Percentiles rank a stretch among this genome's conserved stretches.
Conservation (phyloP, 805 yeast species). For the Starmerella bombi region DNA sequence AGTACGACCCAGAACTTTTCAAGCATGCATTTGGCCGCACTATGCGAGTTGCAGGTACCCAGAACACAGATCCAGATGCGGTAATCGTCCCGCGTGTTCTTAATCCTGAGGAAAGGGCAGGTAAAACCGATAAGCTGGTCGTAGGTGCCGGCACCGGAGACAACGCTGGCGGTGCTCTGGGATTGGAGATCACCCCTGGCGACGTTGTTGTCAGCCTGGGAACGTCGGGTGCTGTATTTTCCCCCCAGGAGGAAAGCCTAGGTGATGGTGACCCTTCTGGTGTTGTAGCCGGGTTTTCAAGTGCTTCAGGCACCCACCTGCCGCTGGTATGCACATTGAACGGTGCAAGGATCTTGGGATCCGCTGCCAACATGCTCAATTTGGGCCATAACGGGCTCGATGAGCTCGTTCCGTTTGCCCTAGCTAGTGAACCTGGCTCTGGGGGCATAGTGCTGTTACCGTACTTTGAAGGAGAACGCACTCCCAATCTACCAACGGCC, state of each 20-base stretch:
- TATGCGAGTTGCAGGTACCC: slow-evolving; percentile 16
- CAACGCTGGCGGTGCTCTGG: slow-evolving; percentile 23
- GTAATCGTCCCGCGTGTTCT: slow-evolving; percentile 21
- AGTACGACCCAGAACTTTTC: slow-evolving; percentile 19
- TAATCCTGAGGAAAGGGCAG: slow-evolving; percentile 13
- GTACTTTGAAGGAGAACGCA: slow-evolving; percentile 24
- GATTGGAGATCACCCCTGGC: slow-evolving; percentile 15
- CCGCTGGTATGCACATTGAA: slow-evolving; percentile 22
- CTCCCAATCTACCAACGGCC: slow-evolving; percentile 22
- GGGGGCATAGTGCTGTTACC: slow-evolving; percentile 21
- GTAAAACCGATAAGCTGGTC: slow-evolving; percentile 10
- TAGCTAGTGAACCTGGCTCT: slow-evolving; percentile 15
- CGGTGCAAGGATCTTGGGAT: slow-evolving; percentile 20
- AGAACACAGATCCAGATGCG: neutral
- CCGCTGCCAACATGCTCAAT: slow-evolving; percentile 9
- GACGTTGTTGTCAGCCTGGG: slow-evolving; percentile 21
- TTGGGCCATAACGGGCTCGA: slow-evolving; percentile 15
- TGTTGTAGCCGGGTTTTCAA: slow-evolving; percentile 22
- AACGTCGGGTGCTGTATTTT: slow-evolving; percentile 22
- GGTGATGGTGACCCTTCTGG: slow-evolving; percentile 20
- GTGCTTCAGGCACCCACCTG: slow-evolving; percentile 18
- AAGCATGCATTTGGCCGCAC: slow-evolving; percentile 19
- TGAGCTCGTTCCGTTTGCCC: slow-evolving; percentile 15
- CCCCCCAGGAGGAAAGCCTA: slow-evolving; percentile 5
- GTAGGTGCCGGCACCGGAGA: slow-evolving; percentile 23